Conservation (phyloP, 2,329 filamentous ascomycete genomes). For the Westerdykella ornata region DNA sequence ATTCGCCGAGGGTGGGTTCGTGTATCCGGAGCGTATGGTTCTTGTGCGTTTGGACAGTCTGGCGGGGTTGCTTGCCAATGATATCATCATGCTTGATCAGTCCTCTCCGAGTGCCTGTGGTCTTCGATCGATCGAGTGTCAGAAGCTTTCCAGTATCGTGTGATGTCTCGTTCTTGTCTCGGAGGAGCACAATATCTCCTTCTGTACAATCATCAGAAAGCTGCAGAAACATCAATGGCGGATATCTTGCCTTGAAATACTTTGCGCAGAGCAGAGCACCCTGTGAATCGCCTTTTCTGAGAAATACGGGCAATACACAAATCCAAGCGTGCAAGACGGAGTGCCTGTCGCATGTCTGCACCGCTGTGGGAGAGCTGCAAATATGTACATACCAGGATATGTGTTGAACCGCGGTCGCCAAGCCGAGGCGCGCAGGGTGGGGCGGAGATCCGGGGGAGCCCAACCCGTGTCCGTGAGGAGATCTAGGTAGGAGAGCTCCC, state of each 20-base stretch:
- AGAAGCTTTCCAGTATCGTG: constrained; percentile 36
- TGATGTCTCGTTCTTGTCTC: constrained; percentile 32
- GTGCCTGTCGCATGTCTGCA: constrained; percentile 17
- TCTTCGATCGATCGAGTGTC: constrained; percentile 32
- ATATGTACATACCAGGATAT: constrained; percentile 3
- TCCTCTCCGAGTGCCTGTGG: constrained; percentile 43
- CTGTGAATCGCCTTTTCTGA: constrained; percentile 15
- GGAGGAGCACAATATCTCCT: constrained; percentile 40
- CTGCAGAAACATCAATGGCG: neutral
- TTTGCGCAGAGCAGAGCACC: constrained; percentile 12
- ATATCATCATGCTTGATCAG: constrained; percentile 49
- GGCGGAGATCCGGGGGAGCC: constrained; percentile 8
- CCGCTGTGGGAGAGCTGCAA: too few relatives aligned
- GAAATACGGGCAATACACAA: constrained; percentile 1
- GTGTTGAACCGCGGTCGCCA: neutral
- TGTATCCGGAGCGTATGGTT: constrained; percentile 51
- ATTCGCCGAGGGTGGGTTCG: constrained; percentile 65
- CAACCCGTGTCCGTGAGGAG: constrained; percentile 5
- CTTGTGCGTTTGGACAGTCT: constrained; percentile 52
- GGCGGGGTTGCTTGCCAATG: constrained; percentile 57
- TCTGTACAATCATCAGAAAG: constrained; percentile 22
- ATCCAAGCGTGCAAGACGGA: constrained; percentile 4
- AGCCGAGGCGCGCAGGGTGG: neutral
- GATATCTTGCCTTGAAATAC: constrained; percentile 26
- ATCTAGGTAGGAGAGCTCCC: constrained; percentile 9